Conservation (phyloP, 495 filamentous ascomycete species). For the Penicillium malachiteum region DNA sequence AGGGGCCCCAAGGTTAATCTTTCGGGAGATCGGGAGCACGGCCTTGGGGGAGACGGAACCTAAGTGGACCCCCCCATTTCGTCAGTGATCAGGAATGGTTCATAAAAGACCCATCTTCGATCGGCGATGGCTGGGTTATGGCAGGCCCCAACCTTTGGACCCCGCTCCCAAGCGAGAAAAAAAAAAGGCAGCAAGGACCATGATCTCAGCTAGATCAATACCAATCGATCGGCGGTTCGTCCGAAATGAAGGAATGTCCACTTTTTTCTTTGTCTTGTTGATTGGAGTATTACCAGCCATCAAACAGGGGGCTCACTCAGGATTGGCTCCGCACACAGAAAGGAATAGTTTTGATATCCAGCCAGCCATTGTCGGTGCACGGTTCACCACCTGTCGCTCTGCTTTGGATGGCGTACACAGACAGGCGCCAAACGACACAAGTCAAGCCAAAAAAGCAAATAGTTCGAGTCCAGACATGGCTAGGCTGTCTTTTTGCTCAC, state of each 20-base stretch:
- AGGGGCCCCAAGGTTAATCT: not conserved
- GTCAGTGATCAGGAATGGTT: conserved; percentile 19
- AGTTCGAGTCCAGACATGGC: not conserved
- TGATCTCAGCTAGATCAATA: not conserved
- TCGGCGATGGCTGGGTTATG: conserved; percentile 11
- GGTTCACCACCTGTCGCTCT: not conserved
- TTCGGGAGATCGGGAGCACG: conserved; percentile 13
- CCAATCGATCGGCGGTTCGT: conserved; percentile 21
- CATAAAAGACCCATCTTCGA: conserved; percentile 6
- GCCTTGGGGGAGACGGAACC: conserved; percentile 5
- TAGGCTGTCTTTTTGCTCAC: not conserved
- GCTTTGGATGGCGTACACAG: not conserved
- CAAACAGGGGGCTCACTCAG: not conserved
- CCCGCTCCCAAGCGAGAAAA: conserved; percentile 7
- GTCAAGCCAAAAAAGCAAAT: not conserved
- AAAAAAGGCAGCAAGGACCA: not conserved
- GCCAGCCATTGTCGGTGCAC: conserved; percentile 19
- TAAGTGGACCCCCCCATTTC: conserved; percentile 13
- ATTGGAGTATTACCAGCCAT: not conserved
- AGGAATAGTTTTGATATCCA: conserved; percentile 4
- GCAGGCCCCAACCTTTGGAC: conserved; percentile 4
- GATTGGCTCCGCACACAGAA: not conserved
- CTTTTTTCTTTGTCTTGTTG: not conserved
- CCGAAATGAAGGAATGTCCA: conserved; percentile 4
- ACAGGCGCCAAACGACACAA: not conserved